A percentile compares a stretch with the other conserved stretches of the same genome.
Evolutionary conservation across 1,139 yeast species (phyloP).

Genomic region (Tardiomyces depauwii): DNA sequence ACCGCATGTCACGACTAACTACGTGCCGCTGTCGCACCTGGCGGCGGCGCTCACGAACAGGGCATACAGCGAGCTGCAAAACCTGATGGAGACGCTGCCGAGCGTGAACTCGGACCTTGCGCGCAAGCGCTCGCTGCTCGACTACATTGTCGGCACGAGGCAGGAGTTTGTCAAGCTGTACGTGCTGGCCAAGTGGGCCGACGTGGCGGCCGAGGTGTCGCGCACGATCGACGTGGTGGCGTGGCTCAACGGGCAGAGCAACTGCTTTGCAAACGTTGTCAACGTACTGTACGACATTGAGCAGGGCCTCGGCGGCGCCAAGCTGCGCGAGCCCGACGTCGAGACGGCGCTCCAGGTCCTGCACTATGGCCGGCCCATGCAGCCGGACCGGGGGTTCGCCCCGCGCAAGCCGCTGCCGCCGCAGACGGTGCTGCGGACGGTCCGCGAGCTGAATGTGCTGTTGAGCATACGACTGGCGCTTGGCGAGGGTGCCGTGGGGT

Average conservation of each 20-base stretch:
- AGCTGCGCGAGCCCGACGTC: constrained; percentile 80
- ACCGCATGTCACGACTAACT: constrained; percentile 69
- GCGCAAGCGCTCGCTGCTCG: constrained; percentile 58
- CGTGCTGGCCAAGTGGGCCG: constrained; percentile 82
- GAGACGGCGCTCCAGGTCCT: constrained; percentile 80
- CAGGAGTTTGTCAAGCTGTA: constrained; percentile 76
- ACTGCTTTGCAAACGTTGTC: constrained; percentile 51
- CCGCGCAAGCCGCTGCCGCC: constrained; percentile 43
- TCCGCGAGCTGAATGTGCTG: constrained; percentile 61
- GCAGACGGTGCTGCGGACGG: constrained; percentile 46
- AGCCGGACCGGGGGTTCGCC: constrained; percentile 54
- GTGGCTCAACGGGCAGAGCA: constrained; percentile 77
- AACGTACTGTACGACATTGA: constrained; percentile 52
- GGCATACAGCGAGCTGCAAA: constrained; percentile 53
- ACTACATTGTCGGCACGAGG: constrained; percentile 56
- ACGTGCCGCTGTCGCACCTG: constrained; percentile 49
- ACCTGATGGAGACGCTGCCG: constrained; percentile 49
- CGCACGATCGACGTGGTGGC: constrained; percentile 73
- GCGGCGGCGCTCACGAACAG: constrained; percentile 51
- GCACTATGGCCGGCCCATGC: constrained; percentile 63
- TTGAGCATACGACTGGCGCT: constrained; percentile 68
- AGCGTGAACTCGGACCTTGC: constrained; percentile 44
- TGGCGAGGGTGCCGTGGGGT: constrained; percentile 9
- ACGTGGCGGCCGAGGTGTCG: constrained; percentile 56
- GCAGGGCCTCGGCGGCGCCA: constrained; percentile 67